Percentiles rank a stretch among this genome's conserved stretches.
phyloP scores from a whole-genome alignment of 2,329 filamentous ascomycete species.

The Lachnum nothofagi region DNA sequence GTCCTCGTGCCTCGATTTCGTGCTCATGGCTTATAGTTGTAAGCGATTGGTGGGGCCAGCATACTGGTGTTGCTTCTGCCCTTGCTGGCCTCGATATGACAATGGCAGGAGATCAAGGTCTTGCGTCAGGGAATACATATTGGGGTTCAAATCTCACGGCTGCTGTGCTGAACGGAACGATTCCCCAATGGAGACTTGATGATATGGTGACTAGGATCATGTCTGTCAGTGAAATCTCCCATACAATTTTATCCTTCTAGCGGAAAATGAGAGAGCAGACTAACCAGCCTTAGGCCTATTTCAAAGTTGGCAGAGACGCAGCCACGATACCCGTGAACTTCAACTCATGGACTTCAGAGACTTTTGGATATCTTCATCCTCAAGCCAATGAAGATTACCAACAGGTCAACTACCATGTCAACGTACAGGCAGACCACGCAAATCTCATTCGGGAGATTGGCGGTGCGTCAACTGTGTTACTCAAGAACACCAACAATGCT shows the following conservation, averaged over 20 bases:
- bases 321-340: conserved; percentile 61
- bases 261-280: no score
- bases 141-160: conserved; percentile 86
- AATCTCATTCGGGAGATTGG: conserved; percentile 71
- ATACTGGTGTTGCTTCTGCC: conserved; percentile 61
- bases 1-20: not conserved
- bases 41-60: conserved; percentile 75
- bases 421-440: conserved; percentile 72
- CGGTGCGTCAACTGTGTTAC: conserved; percentile 74
- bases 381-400: conserved; percentile 58
- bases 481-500: conserved; percentile 71
- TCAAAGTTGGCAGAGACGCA: conserved; percentile 39
- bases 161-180: conserved; percentile 80
- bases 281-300: conserved; percentile 5
- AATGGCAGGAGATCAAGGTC: conserved; percentile 77
- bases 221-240: conserved; percentile 45
- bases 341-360: conserved; percentile 77
- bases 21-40: conserved; percentile 43
- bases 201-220: conserved; percentile 87
- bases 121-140: conserved; percentile 56
- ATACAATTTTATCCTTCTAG: no score
- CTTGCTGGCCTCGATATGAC: conserved; percentile 79
- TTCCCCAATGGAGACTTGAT: conserved; percentile 82
- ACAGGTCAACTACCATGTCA: conserved; percentile 73
- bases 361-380: conserved; percentile 63